Base-by-base conservation (phyloP, 768 basidiomycete species). In the Crucibulum laeve region DNA sequence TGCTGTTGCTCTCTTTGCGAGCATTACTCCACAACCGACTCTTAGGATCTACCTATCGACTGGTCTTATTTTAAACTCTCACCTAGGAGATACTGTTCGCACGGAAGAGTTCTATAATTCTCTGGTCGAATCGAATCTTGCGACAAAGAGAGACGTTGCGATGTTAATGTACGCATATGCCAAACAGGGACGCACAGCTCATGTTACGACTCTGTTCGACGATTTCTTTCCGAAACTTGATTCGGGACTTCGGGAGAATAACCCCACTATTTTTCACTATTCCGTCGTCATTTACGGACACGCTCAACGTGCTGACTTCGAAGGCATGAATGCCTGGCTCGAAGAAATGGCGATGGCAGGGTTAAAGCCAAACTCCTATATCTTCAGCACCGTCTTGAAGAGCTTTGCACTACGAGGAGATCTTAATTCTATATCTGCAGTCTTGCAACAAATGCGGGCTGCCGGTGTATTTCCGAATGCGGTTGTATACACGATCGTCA, bases 401-500 rank as follows among this genome's bases (percentile, higher is more conserved):
- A 66, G 70, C 40, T 78, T 84, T 50, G 74, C 79, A 8, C 57
- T 61, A 28, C 67, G 68, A 10, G 79, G 77, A 13, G 81, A 86
- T 46, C 49, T 82, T n/a, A 62, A 70, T 10, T 63, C 74, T 13
- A 70, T 84, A 38, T 59, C 68, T 13, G 50, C 59, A 6, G 58
- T 82, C 4, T 65, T 89, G 45, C 58, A 75, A 25, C 73, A 82
- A 57, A 87, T 94, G 87, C 73, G 74, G 36, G 51, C 57, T 2
- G 63, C 67, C 3, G 69, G 73, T 1, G 42, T 81, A 15, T 42
- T 53, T 26, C 80, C 82, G 5, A 72, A 76, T 38, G 54, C 49
- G 4, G 64, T 73, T 28, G 67, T 79, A 7, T 93, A 87, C 57
- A 87, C 84, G 7, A 74, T 71, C 5, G 65, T 91, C 44, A 74